These are phyloP conservation scores for Aegle marmelos DNA, from an alignment of 345 rosid genomes.

Conservation along the genomic window DNA sequence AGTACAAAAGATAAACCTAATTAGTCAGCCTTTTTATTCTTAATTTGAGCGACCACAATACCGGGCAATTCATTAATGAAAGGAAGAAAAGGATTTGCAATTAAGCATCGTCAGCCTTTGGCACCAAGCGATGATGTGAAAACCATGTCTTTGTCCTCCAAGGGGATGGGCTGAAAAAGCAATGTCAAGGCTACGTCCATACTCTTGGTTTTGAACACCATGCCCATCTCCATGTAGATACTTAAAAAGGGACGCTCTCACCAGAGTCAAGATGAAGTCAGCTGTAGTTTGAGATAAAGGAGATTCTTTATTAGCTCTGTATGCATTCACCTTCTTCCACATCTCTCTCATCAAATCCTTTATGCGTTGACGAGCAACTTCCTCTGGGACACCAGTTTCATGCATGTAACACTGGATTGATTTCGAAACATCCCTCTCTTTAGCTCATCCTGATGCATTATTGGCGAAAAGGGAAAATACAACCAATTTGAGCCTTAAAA, in stretches of 20 bases:
- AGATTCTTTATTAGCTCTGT: neutral
- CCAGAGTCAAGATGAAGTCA: neutral
- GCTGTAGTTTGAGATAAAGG: neutral
- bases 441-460: conserved; percentile 19
- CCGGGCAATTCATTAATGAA: too few relatives aligned
- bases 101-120: too few relatives aligned
- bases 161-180: neutral
- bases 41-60: too few relatives aligned
- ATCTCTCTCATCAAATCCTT: conserved; percentile 5
- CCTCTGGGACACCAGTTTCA: conserved; percentile 30
- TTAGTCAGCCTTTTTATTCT: too few relatives aligned
- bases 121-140: too few relatives aligned
- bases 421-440: conserved; percentile 32
- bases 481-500: too few relatives aligned
- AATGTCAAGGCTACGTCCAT: neutral
- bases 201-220: neutral
- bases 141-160: neutral
- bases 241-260: neutral
- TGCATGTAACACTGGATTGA: conserved; percentile 39
- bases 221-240: conserved; percentile 16
- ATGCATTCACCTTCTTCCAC: conserved; percentile 29
- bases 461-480: too few relatives aligned
- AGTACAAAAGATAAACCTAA: too few relatives aligned
- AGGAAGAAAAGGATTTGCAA: too few relatives aligned
- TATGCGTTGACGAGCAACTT: conserved; percentile 24